Evolutionary conservation across 441 rosid species (phyloP), one percentile per base, ranked within the genome.

Genomic region (Populus hybrid): DNA sequence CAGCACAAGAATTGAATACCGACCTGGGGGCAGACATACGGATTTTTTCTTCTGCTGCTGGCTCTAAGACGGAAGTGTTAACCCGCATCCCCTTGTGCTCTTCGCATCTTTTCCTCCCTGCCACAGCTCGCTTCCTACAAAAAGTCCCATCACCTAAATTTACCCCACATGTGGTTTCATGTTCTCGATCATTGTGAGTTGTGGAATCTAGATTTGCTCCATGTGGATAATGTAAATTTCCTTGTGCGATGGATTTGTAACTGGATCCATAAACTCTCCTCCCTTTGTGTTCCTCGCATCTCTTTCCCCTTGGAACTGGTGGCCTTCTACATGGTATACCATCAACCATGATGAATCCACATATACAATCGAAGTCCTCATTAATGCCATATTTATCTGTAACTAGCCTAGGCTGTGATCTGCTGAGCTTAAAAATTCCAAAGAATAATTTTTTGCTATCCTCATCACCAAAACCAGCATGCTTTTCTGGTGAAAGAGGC

Each of bases 231-330:
- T 21, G 40, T 73, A 87, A 79, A 50, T 64, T 71, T 38, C 66
- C 76, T 53, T 33, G 76, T 45, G 10, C 40, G 50, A 33, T 45
- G 16, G 69, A 24, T 33, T 81, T 65, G 38, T 74, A 53, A 67
- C 5, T 69, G 75, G 70, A 70, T 36, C 79, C 76, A 68, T 78
- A 79, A 45, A 82, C 77, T 79, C 82, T 84, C 87, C 82, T 84
- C 76, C 95, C 92, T 82, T 89, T 91, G 73, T 94, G 96, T 72
- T 84, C 83, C 20, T 86, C 82, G 66, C 98, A 94, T 78, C 96
- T 90, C 80, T 88, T 88, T 81, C 90, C 89, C 68, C 91, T 90
- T 42, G 66, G 65, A 53, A 83, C 76, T 36, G 93, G 89, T 3
- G 85, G 82, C 74, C 42, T 80, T 69, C 23, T 74, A 83, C 97